phyloP scores from a whole-genome alignment of 345 rosid species.

The Eutrema japonicum region DNA sequence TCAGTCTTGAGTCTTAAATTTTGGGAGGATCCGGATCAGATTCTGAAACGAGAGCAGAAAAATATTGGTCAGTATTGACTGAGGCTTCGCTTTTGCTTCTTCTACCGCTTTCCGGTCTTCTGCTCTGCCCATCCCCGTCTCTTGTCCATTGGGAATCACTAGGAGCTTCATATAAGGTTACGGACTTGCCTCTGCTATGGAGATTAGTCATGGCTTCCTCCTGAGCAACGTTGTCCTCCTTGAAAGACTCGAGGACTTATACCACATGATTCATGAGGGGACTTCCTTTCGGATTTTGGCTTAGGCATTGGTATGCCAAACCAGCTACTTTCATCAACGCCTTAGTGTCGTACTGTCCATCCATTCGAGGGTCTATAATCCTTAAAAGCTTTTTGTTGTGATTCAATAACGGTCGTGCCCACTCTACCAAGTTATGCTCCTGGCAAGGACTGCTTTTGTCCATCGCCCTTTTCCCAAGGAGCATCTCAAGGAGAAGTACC shows the following conservation, averaged over 20 bases:
- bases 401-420: constrained; percentile 92
- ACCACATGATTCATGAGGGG: constrained; percentile 75
- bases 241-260: constrained; percentile 66
- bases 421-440: constrained; percentile 92
- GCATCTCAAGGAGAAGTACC: constrained; percentile 93
- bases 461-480: too few species aligned
- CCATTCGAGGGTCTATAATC: constrained; percentile 70
- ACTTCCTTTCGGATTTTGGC: constrained; percentile 75
- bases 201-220: constrained; percentile 55
- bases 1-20: constrained; percentile 22
- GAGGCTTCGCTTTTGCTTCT: constrained; percentile 50
- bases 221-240: constrained; percentile 40
- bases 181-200: constrained; percentile 44
- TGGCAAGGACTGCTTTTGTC: too few species aligned
- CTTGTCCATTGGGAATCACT: constrained; percentile 36
- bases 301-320: constrained; percentile 84
- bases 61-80: constrained; percentile 13
- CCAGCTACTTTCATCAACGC: constrained; percentile 63
- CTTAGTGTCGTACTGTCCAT: too few species aligned
- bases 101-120: constrained; percentile 50
- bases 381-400: constrained; percentile 81
- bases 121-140: constrained; percentile 26
- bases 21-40: constrained; percentile 37
- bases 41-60: constrained; percentile 29
- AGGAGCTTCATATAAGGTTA: constrained; percentile 62